Conservation (phyloP, 2,329 filamentous ascomycete species). For the Trichoderma sp. region DNA sequence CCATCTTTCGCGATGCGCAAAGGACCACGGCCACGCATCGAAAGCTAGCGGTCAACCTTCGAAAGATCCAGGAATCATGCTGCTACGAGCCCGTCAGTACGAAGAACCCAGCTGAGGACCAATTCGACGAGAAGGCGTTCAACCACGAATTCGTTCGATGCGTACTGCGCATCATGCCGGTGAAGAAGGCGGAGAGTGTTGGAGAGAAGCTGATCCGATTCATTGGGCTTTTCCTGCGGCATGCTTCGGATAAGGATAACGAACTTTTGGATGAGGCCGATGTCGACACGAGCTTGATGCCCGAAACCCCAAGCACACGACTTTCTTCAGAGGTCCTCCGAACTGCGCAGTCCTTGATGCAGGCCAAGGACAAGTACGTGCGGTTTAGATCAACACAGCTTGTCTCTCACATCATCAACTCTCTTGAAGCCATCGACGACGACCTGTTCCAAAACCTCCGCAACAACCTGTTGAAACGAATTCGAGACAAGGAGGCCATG, state of each 20-base stretch:
- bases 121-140: slow-evolving; percentile 83
- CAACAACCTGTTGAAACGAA: slow-evolving; percentile 74
- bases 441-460: slow-evolving; percentile 82
- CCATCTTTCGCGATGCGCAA: slow-evolving; percentile 78
- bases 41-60: slow-evolving; percentile 81
- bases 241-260: slow-evolving; percentile 68
- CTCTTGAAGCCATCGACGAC: slow-evolving; percentile 86
- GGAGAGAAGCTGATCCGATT: slow-evolving; percentile 86
- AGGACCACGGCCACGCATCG: slow-evolving; percentile 85
- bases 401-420: slow-evolving; percentile 88
- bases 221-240: slow-evolving; percentile 78
- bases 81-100: slow-evolving; percentile 59
- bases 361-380: slow-evolving; percentile 87
- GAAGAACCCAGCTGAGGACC: slow-evolving; percentile 54
- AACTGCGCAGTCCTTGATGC: slow-evolving; percentile 70
- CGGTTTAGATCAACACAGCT: slow-evolving; percentile 88
- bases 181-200: slow-evolving; percentile 88
- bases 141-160: slow-evolving; percentile 83
- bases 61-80: slow-evolving; percentile 88
- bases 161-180: slow-evolving; percentile 73
- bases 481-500: slow-evolving; percentile 90
- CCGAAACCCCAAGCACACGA: slow-evolving; percentile 80
- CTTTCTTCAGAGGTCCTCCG: slow-evolving; percentile 73
- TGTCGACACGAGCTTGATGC: slow-evolving; percentile 66
- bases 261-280: slow-evolving; percentile 64